A percentile compares a stretch with the other conserved stretches of the same genome.
Conservation (phyloP, 176 grass and related monocot species). For the Oryza punctata region DNA sequence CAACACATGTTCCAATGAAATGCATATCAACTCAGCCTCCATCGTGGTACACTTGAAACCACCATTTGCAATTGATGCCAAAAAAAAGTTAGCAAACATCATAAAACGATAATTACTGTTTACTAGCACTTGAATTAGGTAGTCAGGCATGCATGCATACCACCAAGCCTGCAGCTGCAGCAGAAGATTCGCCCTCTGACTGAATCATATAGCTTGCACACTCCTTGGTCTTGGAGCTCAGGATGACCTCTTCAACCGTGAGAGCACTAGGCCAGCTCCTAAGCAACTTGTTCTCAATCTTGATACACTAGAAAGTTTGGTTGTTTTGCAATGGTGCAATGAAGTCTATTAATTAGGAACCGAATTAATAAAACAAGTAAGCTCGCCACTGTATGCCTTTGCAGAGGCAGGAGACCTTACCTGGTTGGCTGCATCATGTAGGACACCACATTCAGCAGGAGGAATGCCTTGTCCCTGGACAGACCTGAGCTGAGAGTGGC, state of each 20-base stretch:
- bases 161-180: neutral
- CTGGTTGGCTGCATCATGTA: neutral
- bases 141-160: neutral
- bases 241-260: neutral
- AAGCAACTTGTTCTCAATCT: neutral
- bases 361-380: neutral
- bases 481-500: no score
- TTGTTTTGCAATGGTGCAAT: neutral
- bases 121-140: neutral
- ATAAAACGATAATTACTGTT: neutral
- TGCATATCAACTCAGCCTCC: neutral
- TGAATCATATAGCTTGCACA: neutral
- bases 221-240: neutral
- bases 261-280: neutral
- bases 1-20: neutral
- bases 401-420: neutral
- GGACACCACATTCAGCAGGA: neutral
- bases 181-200: neutral
- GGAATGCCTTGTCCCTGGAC: neutral
- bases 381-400: neutral
- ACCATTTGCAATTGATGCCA: neutral
- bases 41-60: neutral
- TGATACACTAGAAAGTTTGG: neutral
- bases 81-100: neutral
- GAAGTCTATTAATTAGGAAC: neutral